Evolutionary conservation across 768 basidiomycete genomes (phyloP), one percentile per base, ranked within the genome.

Genomic region (Pholiota microspora): DNA sequence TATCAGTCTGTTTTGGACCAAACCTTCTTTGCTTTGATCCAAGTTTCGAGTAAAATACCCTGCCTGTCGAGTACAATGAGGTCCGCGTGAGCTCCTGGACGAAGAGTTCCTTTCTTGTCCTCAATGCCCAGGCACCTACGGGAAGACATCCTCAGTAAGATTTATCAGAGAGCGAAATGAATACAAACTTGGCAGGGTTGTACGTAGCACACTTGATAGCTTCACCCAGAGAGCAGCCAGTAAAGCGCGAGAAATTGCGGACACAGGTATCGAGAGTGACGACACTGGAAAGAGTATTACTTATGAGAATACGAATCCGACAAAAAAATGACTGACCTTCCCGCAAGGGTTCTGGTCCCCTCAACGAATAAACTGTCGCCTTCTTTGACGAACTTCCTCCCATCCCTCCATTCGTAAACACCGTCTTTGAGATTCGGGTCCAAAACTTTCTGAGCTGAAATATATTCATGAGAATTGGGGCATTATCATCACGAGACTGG

Each of bases 361-460:
- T 90, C 90, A 10, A 96, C 72, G 67, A 85, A 90, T 32, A 96
- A 80, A 65, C 79, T 85, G 58, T 86, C 80, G 7, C 92, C 93
- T 56, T 88, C 82, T 68, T 94, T 94, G 54, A 89, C 78, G 63
- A 94, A 84, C 4, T 81, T 80, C 61, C 85, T 82, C 7, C 88
- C 89, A 58, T 91, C 89, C 13, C 94, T 85, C 92, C 94, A 96
- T 62, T 88, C 84, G 64, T 96, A 88, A 12, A 88, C 72, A 7
- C 94, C 94, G 62, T 96, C 92, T 42, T 80, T 77, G 16, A 94
- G 79, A 62, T 88, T 77, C 7, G 92, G 94, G 69, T 96, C 93
- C 34, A 96, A 76, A 53, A 92, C 85, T 63, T 86, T 87, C 84
- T 91, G 88, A 7, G 91, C 91, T 92, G 67, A 45, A 49, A 10